Evolutionary conservation across 2,329 filamentous ascomycete species (phyloP).

Genomic region (Alternaria arbusti): DNA sequence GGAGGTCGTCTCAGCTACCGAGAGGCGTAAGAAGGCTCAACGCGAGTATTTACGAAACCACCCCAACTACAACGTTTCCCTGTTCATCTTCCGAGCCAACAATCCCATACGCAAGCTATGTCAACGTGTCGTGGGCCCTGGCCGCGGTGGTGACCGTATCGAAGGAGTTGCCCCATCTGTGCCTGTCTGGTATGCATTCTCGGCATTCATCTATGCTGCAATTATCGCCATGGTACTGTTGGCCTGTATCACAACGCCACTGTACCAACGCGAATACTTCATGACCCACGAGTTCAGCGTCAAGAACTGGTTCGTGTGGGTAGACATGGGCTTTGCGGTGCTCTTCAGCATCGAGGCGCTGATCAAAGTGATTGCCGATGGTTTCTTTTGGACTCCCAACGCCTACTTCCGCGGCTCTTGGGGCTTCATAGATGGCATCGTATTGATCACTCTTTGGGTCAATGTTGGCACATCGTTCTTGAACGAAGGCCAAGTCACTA

Average conservation of each 20-base stretch:
- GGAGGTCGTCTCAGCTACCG: conserved; percentile 83
- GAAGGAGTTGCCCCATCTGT: conserved; percentile 91
- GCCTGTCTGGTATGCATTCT: conserved; percentile 90
- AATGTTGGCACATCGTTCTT: conserved; percentile 85
- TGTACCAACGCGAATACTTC: conserved; percentile 92
- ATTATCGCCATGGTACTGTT: conserved; percentile 98
- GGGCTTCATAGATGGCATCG: conserved; percentile 93
- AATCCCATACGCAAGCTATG: conserved; percentile 83
- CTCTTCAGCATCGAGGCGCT: conserved; percentile 85
- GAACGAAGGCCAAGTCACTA: conserved; percentile 82
- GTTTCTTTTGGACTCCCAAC: conserved; percentile 95
- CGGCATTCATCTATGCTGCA: conserved; percentile 88
- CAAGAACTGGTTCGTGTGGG: conserved; percentile 93
- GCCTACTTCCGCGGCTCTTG: conserved; percentile 96
- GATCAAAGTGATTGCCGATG: conserved; percentile 95
- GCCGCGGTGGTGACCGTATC: conserved; percentile 82
- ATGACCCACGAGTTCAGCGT: conserved; percentile 63
- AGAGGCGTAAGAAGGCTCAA: conserved; percentile 84
- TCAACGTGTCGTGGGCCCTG: conserved; percentile 88
- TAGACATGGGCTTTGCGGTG: conserved; percentile 85
- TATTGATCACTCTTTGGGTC: conserved; percentile 92
- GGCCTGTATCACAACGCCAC: conserved; percentile 89
- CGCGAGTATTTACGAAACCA: conserved; percentile 87
- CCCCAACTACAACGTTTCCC: conserved; percentile 88
- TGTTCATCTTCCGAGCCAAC: conserved; percentile 82